phyloP scores from a whole-genome alignment of 108 stramenopile genomes.

The Bacterosira constricta region DNA sequence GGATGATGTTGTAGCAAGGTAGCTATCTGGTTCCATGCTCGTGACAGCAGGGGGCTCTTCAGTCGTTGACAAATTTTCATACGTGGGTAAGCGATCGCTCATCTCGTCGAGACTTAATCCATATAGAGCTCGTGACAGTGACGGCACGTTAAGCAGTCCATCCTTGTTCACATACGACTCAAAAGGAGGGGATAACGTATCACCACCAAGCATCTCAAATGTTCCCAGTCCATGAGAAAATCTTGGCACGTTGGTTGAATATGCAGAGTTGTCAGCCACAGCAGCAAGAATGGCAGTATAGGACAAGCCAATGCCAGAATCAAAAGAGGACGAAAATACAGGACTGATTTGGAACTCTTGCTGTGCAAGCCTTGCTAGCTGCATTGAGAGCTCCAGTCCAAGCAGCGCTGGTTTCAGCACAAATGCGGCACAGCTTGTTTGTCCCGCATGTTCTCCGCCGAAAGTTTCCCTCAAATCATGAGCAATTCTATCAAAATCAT shows the following conservation, averaged over 20 bases:
- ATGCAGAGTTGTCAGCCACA: slow-evolving; percentile 55
- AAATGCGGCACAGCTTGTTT: slow-evolving; percentile 69
- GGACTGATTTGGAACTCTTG: slow-evolving; percentile 67
- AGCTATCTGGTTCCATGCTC: slow-evolving; percentile 23
- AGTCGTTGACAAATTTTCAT: background rate
- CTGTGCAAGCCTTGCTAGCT: slow-evolving; percentile 65
- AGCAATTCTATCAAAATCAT: slow-evolving; percentile 51
- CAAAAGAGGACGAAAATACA: slow-evolving; percentile 81
- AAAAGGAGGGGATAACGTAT: slow-evolving; percentile 79
- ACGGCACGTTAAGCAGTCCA: slow-evolving; percentile 74
- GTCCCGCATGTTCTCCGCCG: slow-evolving; percentile 5
- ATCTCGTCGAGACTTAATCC: slow-evolving; percentile 78
- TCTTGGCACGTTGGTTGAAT: slow-evolving; percentile 3
- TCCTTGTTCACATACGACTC: slow-evolving; percentile 76
- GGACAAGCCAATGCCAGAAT: slow-evolving; percentile 80
- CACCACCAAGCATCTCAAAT: slow-evolving; percentile 66
- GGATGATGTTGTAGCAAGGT: slow-evolving; percentile 48
- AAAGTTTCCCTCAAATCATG: slow-evolving; percentile 47
- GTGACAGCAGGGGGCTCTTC: slow-evolving; percentile 22
- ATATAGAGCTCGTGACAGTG: slow-evolving; percentile 72
- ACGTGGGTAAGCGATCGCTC: slow-evolving; percentile 46
- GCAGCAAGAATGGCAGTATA: slow-evolving; percentile 70
- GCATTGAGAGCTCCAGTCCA: slow-evolving; percentile 76
- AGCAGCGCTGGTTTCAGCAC: slow-evolving; percentile 86
- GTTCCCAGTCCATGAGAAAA: slow-evolving; percentile 84